Evolutionary conservation across 1,139 yeast genomes (phyloP), one percentile per base, ranked within the genome.

Genomic region (Kodamaea anthophila): DNA sequence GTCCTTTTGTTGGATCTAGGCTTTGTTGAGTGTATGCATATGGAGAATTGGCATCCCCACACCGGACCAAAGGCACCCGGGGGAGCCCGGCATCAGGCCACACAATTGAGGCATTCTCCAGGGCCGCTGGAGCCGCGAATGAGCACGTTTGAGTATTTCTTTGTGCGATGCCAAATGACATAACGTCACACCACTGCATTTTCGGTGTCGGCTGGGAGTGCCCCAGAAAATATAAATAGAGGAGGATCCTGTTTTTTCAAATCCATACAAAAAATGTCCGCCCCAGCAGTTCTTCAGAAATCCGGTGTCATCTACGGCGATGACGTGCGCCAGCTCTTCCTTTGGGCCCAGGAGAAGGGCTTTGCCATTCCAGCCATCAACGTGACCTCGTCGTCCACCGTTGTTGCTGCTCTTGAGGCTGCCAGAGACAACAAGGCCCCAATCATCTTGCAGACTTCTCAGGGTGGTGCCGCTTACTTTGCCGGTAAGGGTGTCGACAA

Each of bases 381-480:
- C 66, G 96, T 91, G 40, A 91, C 99, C 45, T 85, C 97, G 21
- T 88, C 97, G 23, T 91, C 97, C 34, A 88, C 97, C 44, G 98
- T 80, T 39, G 91, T 91, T 53, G 87, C 97, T 50, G 93, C 96
- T 49, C 75, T 91, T 59, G 98, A 93, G 72, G 94, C 98, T 51
- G 98, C 99, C 41, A 85, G 98, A 70, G 97, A 91, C 72, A 65
- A 62, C 72, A 82, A 84, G 65, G 72, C 96, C 40, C 98, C 99
- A 69, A 87, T 91, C 68, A 86, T 91, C 60, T 73, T 91, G 60
- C 99, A 91, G 72, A 77, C 91, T 48, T 91, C 98, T 42, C 88
- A 91, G 66, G 99, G 99, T 72, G 99, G 99, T 74, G 94, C 98
- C 49, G 98, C 97, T 44, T 93, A 76, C 86, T 91, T 91, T 63